Evolutionary conservation across 495 filamentous ascomycete genomes (phyloP).

Genomic region (Talaromyces trachyspermus): DNA sequence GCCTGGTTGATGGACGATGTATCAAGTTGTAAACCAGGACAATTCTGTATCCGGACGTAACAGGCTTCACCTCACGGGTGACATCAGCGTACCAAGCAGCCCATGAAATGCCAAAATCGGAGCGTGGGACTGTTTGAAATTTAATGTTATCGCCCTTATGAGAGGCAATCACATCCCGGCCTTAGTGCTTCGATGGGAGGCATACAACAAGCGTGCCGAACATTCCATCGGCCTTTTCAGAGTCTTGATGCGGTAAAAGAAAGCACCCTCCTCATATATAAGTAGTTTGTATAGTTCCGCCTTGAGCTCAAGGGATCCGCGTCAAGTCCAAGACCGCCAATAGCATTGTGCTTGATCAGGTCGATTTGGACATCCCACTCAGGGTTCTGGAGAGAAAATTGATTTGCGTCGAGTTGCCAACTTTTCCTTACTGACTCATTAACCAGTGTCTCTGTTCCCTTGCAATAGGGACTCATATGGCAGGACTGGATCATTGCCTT

Average conservation of each 20-base stretch:
- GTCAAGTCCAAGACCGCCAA: constrained; percentile 24
- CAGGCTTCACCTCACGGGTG: constrained; percentile 42
- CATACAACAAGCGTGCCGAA: constrained; percentile 50
- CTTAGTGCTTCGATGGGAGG: constrained; percentile 45
- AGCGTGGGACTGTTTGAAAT: constrained; percentile 24
- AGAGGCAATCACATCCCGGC: constrained; percentile 40
- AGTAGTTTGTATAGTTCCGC: constrained; percentile 49
- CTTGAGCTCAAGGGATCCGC: constrained; percentile 10
- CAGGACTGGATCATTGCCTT: constrained; percentile 29
- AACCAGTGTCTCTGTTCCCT: constrained; percentile 37
- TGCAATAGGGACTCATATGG: constrained; percentile 39
- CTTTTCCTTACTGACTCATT: constrained; percentile 42
- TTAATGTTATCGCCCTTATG: constrained; percentile 28
- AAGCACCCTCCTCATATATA: constrained; percentile 47
- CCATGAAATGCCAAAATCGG: constrained; percentile 28
- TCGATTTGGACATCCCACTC: constrained; percentile 22
- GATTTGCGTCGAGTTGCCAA: constrained; percentile 39
- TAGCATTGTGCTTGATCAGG: constrained; percentile 13
- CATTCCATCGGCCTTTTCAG: constrained; percentile 48
- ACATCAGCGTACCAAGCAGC: constrained; percentile 50
- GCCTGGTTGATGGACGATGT: constrained; percentile 14
- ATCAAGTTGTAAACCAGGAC: constrained; percentile 51
- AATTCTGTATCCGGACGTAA: constrained; percentile 42
- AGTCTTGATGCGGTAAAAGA: constrained; percentile 46
- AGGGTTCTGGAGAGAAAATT: constrained; percentile 35